Conservation (phyloP, 78 protist species). For the Chrysochromulina tobinii region DNA sequence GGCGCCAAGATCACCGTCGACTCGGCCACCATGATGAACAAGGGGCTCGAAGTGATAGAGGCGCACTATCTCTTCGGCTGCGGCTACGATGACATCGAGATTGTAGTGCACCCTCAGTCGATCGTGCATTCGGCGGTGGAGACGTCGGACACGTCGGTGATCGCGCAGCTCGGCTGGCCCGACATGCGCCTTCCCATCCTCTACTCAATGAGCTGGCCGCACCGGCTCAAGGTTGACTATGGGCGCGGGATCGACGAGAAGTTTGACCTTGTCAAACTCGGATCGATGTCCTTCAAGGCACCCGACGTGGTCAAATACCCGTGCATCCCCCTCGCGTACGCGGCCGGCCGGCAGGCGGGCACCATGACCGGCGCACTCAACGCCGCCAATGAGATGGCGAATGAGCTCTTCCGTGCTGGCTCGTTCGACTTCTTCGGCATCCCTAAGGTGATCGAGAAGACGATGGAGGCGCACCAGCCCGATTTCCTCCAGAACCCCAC, state of each 20-base stretch:
- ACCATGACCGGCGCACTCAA: constrained; percentile 54
- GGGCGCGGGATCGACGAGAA: constrained; percentile 8
- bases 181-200: constrained; percentile 46
- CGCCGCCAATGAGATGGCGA: constrained; percentile 56
- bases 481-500: background rate
- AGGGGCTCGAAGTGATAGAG: constrained; percentile 56
- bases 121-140: constrained; percentile 51
- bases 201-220: constrained; percentile 34
- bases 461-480: background rate
- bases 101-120: constrained; percentile 56
- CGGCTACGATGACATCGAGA: constrained; percentile 42
- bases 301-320: constrained; percentile 25
- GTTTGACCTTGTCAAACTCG: background rate
- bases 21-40: constrained; percentile 56
- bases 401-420: constrained; percentile 18
- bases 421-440: constrained; percentile 6
- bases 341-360: constrained; percentile 7
- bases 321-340: constrained; percentile 27
- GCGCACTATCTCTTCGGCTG: constrained; percentile 57
- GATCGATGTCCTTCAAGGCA: constrained; percentile 19
- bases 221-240: constrained; percentile 18
- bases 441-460: background rate
- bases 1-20: constrained; percentile 60
- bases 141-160: constrained; percentile 28
- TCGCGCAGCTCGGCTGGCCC: constrained; percentile 49